Base-by-base conservation (phyloP, 2,329 filamentous ascomycete genomes). In the Byssochlamys sp. region DNA sequence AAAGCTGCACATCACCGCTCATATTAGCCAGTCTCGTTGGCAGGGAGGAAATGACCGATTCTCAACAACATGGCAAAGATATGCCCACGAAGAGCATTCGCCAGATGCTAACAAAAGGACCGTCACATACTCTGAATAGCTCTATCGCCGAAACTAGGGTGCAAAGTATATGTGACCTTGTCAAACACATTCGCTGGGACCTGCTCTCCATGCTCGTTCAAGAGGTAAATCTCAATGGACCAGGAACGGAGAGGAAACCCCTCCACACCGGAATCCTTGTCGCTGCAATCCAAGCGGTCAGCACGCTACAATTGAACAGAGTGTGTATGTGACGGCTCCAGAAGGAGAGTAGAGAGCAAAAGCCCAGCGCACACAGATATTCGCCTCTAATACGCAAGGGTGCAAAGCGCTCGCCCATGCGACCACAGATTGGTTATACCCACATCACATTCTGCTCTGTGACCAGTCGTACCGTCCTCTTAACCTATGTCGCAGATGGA, bases 191-290 rank as follows among this genome's bases (percentile, higher is more conserved):
- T 89, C 56, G 92, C 91, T 6, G 88, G 83, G 55, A 90, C 81
- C 74, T 95, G 86, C 65, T 94, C 89, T 65, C 91, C 91, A 62
- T 89, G 84, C 66, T 95, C 88, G 63, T 96, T 91, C 57, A 96
- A 74, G 55, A 97, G 75, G 75, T 84, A 90, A 65, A 99, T 80
- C 75, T 88, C 86, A 71, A 97, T 89, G 64, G 84, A 91, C 94
- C 94, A 99, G 75, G 84, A 81, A 72, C 94, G 87, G 84, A 96
- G 91, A 10, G 94, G 94, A 69, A 91, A 96, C 2, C 91, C 91
- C 66, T 91, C 89, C 63, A 90, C 82, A 45, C 87, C 88, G 12
- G 89, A 88, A 24, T 89, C 85, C 71, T 91, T 91, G 69, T 90
- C 84, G 69, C 88, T 91, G 69, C 71, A 67, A 51, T 55, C 53